phyloP scores from a whole-genome alignment of 257 asterid species.

The Scutellaria barbata region DNA sequence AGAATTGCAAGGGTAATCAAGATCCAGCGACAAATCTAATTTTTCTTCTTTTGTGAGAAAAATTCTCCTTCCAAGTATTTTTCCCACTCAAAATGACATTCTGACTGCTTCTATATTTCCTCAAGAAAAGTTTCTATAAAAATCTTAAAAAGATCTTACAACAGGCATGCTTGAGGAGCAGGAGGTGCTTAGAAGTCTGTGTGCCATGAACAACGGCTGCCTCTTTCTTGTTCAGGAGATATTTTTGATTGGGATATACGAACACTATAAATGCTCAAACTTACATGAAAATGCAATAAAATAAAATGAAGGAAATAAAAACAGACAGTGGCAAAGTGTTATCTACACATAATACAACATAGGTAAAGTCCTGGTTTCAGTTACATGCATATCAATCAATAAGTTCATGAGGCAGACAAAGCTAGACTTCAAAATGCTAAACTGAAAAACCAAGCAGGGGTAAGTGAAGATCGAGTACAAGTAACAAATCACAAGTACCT shows the following conservation, averaged over 20 bases:
- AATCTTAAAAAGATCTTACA: too few relatives aligned
- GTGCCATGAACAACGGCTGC: too few relatives aligned
- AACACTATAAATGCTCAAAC: constrained; percentile 7
- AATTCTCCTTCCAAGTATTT: too few relatives aligned
- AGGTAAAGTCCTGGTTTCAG: not conserved
- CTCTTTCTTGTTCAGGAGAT: constrained; percentile 3
- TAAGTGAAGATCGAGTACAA: constrained; percentile 20
- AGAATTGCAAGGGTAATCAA: too few relatives aligned
- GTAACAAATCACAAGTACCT: constrained; percentile 55
- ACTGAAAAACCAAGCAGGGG: constrained; percentile 23
- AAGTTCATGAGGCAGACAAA: not conserved
- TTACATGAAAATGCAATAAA: not conserved
- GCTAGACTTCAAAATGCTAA: not conserved
- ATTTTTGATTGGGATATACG: not conserved
- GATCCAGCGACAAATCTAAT: too few relatives aligned
- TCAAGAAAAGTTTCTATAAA: too few relatives aligned
- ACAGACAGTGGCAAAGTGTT: constrained; percentile 9
- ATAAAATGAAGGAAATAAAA: not conserved
- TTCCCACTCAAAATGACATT: too few relatives aligned
- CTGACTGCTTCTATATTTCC: too few relatives aligned
- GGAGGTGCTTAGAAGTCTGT: too few relatives aligned
- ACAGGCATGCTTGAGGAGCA: too few relatives aligned
- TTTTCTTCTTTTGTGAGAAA: too few relatives aligned
- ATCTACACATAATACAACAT: not conserved
- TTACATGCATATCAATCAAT: not conserved